A percentile compares a stretch with the other conserved stretches of the same genome.
Conservation (phyloP, 2,329 filamentous ascomycete genomes). For the Penicillium sp. region DNA sequence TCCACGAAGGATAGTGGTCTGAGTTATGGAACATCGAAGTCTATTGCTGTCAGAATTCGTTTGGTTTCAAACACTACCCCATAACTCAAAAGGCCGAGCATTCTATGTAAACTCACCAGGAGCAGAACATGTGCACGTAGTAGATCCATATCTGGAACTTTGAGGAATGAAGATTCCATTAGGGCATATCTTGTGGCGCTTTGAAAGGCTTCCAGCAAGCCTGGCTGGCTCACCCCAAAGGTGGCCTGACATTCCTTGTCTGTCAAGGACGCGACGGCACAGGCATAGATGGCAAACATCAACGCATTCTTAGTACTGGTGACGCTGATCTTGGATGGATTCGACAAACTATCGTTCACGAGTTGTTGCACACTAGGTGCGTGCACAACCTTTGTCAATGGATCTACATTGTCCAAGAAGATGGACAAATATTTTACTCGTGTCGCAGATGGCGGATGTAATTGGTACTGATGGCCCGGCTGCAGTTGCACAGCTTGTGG, state of each 20-base stretch:
- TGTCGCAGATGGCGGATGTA: not conserved
- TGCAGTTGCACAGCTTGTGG: too few species aligned
- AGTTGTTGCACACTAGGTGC: not conserved
- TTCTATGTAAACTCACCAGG: not conserved
- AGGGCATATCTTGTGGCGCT: not conserved
- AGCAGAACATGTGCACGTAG: not conserved
- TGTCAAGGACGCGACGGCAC: not conserved
- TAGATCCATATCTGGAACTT: not conserved
- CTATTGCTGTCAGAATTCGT: not conserved
- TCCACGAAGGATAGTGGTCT: not conserved
- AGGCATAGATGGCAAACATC: not conserved
- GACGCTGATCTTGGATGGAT: not conserved
- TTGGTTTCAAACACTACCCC: too few species aligned
- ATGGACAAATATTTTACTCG: not conserved
- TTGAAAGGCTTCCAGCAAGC: not conserved
- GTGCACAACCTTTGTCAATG: not conserved
- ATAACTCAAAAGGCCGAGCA: too few species aligned
- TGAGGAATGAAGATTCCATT: not conserved
- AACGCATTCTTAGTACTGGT: not conserved
- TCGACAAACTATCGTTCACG: not conserved
- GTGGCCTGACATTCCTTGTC: not conserved
- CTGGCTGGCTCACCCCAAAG: not conserved
- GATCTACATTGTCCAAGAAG: not conserved
- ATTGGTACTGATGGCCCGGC: not conserved
- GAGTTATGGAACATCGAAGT: constrained; percentile 1